phyloP scores from a whole-genome alignment of 495 filamentous ascomycete genomes.

The Lichina pygmaea region DNA sequence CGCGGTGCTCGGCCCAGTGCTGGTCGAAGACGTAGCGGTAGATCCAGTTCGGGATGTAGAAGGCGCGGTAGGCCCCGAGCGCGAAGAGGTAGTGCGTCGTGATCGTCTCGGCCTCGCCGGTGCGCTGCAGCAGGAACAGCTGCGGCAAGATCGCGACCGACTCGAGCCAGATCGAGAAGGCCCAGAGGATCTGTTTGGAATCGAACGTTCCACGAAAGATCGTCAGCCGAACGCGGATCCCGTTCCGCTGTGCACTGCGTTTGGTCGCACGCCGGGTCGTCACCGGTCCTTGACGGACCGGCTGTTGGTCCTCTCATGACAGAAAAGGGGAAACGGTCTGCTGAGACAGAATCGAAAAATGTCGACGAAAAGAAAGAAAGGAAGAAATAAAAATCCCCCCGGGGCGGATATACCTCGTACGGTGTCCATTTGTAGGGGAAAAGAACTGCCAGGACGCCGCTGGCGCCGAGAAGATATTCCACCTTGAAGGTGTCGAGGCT shows the following conservation, averaged over 20 bases:
- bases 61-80: slow-evolving; percentile 65
- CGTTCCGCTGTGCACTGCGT: neutral
- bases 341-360: neutral
- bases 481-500: slow-evolving; percentile 93
- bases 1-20: slow-evolving; percentile 16
- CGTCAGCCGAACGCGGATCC: neutral
- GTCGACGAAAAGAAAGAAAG: neutral
- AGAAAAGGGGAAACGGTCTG: too few species aligned
- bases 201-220: neutral
- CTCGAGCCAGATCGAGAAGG: slow-evolving; percentile 94
- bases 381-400: neutral
- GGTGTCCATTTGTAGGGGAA: slow-evolving; percentile 56
- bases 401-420: slow-evolving; percentile 21
- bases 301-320: too few species aligned
- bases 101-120: slow-evolving; percentile 92
- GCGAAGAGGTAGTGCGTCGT: slow-evolving; percentile 96
- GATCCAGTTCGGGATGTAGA: slow-evolving; percentile 98
- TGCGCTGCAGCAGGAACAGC: slow-evolving; percentile 91
- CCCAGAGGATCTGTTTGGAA: slow-evolving; percentile 54
- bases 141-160: slow-evolving; percentile 89
- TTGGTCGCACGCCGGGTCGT: too few species aligned
- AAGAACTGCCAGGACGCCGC: slow-evolving; percentile 50
- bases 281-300: too few species aligned
- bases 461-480: slow-evolving; percentile 64
- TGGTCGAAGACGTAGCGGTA: slow-evolving; percentile 58